Evolutionary conservation across 2,329 filamentous ascomycete species (phyloP), one percentile per base, ranked within the genome.

Genomic region (Pochonia chlamydosporia): DNA sequence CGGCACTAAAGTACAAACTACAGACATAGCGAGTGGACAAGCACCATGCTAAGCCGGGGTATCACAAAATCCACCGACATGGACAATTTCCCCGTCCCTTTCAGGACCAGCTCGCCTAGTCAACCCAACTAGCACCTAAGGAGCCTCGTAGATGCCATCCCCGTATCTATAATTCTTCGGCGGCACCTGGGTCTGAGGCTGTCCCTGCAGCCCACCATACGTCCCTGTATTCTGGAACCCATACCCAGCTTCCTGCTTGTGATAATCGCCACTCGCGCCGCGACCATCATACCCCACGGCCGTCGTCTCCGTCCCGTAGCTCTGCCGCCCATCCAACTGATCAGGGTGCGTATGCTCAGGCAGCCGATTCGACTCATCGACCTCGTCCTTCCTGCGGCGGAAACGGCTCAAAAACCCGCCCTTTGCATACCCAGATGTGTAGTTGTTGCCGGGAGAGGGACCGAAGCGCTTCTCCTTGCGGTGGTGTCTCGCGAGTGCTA

Each of bases 381-480:
- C 44, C 4, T 39, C 41, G 20, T 48, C 51, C 24, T 61, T 61
- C 51, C 59, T 56, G 21, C 60, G 56, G 50, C 67, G 63, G 45
- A 70, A 55, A 37, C 58, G 62, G 47, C 56, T 52, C 31, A 69
- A 59, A 58, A 71, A 62, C 41, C 65, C 60, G 23, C 54, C 53
- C 36, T 53, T 52, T 43, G 57, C 57, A 52, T 68, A 69, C 55
- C 73, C 75, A 25, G 69, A 74, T 25, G 84, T 87, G 70, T 89
- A 89, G 66, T 80, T 56, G 55, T 67, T 67, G 40, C 58, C 55
- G 21, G 64, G 62, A 49, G 59, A 49, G 40, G 66, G 84, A 13
- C 85, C 84, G 62, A 78, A 87, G 45, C 80, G 79, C 72, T 86
- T 87, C 69, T 88, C 84, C 58, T 82, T 84, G 69, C 82, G 81